Base-by-base conservation (phyloP, 1,139 yeast genomes). In the Suhomyces ambrosiae region DNA sequence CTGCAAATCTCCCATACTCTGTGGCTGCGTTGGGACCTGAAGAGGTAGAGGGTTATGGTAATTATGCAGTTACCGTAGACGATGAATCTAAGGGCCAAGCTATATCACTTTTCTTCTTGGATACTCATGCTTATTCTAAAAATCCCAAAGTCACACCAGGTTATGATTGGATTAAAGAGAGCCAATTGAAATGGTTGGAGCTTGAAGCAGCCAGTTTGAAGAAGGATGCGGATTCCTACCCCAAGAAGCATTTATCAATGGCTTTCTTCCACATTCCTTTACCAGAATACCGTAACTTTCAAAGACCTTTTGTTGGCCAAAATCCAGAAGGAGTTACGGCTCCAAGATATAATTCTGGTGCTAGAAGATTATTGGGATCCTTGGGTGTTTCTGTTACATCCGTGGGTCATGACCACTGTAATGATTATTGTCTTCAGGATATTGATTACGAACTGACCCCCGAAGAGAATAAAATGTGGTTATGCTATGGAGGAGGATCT, bases 381-480 rank as follows among this genome's bases (percentile, higher is more conserved):
- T 48, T 85, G 6, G 94, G 92, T 1, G 90, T 90, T 0, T 65
- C 76, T 21, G 86, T 86, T 0, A 77, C 80, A 0, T 73, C 85
- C 38, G 95, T 86, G 7, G 97, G 98, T 0, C 98, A 92, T 58
- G 97, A 92, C 54, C 97, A 92, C 56, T 86, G 88, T 49, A 92
- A 92, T 57, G 97, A 92, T 55, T 92, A 77, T 57, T 92, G 98
- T 60, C 63, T 86, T 29, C 63, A 68, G 37, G 83, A 81, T 46
- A 47, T 58, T 6, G 35, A 23, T 5, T 42, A 45, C 11, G 44
- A 42, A 7, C 45, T 55, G 12, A 54, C 58, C 11, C 46, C 47
- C 17, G 46, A 46, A 7, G 58, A 65, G 21, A 66, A 72, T 32
- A 71, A 74, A 30, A 64, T 87, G 23, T 87, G 96, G 95, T 65